These are phyloP conservation scores for Macrocybe gigantea DNA, from an alignment of 768 basidiomycete genomes.

Conservation along the genomic window DNA sequence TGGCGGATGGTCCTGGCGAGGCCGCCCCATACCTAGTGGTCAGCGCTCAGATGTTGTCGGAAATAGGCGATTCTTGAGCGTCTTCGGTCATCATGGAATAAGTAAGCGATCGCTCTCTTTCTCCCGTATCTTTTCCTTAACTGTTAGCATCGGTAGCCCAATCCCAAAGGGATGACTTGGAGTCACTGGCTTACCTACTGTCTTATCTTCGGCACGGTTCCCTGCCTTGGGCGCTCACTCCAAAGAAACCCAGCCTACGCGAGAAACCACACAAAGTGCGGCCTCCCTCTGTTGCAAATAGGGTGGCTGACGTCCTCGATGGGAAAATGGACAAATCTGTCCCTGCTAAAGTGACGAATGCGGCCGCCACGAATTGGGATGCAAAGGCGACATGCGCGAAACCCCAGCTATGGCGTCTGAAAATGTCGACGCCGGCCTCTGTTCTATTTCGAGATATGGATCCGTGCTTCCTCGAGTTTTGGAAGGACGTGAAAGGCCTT, in stretches of 20 bases:
- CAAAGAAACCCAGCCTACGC: background rate
- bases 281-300: background rate
- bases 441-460: slow-evolving; percentile 22
- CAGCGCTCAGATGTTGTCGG: slow-evolving; percentile 17
- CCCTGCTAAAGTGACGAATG: too few species aligned
- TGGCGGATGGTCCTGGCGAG: too few species aligned
- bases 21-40: slow-evolving; percentile 8
- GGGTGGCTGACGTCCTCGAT: too few species aligned
- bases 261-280: background rate
- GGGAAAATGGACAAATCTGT: too few species aligned
- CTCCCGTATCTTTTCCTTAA: background rate
- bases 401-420: slow-evolving; percentile 21
- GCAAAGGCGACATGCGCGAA: background rate
- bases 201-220: slow-evolving; percentile 23
- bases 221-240: slow-evolving; percentile 21
- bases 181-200: slow-evolving; percentile 28
- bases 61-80: slow-evolving; percentile 23
- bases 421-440: slow-evolving; percentile 19
- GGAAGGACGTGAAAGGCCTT: slow-evolving; percentile 22
- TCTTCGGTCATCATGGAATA: slow-evolving; percentile 24
- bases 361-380: too few species aligned
- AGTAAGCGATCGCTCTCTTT: slow-evolving; percentile 13
- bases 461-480: slow-evolving; percentile 20
- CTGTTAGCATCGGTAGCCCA: slow-evolving; percentile 14
- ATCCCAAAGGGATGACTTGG: slow-evolving; percentile 30